These are phyloP conservation scores for Syncephalis fuscata DNA, from an alignment of 371 early-diverging fungal species.

Conservation along the genomic window DNA sequence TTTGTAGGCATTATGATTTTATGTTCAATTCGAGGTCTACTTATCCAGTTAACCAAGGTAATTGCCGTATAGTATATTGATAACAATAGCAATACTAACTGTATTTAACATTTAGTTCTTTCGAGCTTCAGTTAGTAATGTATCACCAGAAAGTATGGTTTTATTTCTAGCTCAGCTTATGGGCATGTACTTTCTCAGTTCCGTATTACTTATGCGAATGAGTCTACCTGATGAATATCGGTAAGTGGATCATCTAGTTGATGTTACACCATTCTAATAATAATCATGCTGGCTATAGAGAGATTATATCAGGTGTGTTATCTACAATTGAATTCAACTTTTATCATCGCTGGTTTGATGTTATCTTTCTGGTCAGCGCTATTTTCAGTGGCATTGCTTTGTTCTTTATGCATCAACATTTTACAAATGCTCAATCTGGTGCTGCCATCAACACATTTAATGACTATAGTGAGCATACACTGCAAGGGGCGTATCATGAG, in stretches of 20 bases:
- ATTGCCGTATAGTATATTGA: neutral
- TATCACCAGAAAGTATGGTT: slow-evolving; percentile 50
- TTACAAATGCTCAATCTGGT: neutral
- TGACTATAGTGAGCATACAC: too few relatives aligned
- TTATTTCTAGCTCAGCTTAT: slow-evolving; percentile 72
- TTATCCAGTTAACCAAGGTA: slow-evolving; percentile 64
- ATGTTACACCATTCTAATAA: neutral
- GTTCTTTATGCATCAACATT: slow-evolving; percentile 39
- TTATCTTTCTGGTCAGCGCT: slow-evolving; percentile 72
- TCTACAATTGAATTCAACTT: slow-evolving; percentile 68
- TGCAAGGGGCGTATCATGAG: too few relatives aligned
- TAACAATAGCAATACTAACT: neutral
- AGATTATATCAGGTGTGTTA: slow-evolving; percentile 60
- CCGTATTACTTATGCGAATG: slow-evolving; percentile 80
- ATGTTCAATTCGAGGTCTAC: slow-evolving; percentile 67
- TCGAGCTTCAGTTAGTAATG: slow-evolving; percentile 34
- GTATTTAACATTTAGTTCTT: slow-evolving; percentile 20
- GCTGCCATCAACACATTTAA: too few relatives aligned
- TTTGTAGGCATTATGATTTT: slow-evolving; percentile 80
- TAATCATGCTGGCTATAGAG: too few relatives aligned
- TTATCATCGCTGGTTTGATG: slow-evolving; percentile 87
- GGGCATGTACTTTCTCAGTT: slow-evolving; percentile 83
- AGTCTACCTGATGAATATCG: slow-evolving; percentile 70
- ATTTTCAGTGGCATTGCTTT: slow-evolving; percentile 37
- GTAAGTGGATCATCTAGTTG: slow-evolving; percentile 9